These are phyloP conservation scores for Begonia masoniana DNA, from an alignment of 306 rosid genomes.

Conservation along the genomic window DNA sequence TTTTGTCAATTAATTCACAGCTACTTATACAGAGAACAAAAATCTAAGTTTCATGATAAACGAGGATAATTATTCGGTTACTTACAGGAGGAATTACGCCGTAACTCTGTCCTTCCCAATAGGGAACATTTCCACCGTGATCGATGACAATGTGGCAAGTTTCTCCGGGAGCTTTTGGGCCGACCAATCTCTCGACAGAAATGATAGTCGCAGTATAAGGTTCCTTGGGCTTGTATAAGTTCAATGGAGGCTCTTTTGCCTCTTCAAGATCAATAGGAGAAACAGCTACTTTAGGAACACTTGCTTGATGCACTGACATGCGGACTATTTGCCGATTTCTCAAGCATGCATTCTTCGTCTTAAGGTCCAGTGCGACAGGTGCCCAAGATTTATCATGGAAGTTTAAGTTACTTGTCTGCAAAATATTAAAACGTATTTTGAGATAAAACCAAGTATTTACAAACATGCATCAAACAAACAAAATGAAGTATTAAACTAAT, in stretches of 20 bases:
- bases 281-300: slow-evolving; percentile 49
- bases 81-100: slow-evolving; percentile 95
- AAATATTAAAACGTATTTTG: neutral
- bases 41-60: too few species aligned
- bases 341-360: slow-evolving; percentile 19
- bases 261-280: slow-evolving; percentile 66
- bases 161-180: slow-evolving; percentile 94
- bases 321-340: slow-evolving; percentile 38
- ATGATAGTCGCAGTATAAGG: slow-evolving; percentile 89
- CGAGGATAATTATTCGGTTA: slow-evolving; percentile 1
- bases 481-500: too few species aligned
- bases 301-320: slow-evolving; percentile 88
- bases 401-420: slow-evolving; percentile 42
- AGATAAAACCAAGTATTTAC: too few species aligned
- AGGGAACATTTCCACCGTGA: slow-evolving; percentile 90
- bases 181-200: slow-evolving; percentile 90
- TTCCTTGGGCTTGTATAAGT: slow-evolving; percentile 60
- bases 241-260: slow-evolving; percentile 67
- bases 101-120: slow-evolving; percentile 99
- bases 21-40: too few species aligned
- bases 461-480: too few species aligned
- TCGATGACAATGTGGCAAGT: slow-evolving; percentile 93
- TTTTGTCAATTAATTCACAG: too few species aligned
- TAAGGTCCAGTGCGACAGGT: slow-evolving; percentile 27
- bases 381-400: slow-evolving; percentile 50